phyloP scores from a whole-genome alignment of 2,329 filamentous ascomycete genomes.

The Blumeriella jaapii region DNA sequence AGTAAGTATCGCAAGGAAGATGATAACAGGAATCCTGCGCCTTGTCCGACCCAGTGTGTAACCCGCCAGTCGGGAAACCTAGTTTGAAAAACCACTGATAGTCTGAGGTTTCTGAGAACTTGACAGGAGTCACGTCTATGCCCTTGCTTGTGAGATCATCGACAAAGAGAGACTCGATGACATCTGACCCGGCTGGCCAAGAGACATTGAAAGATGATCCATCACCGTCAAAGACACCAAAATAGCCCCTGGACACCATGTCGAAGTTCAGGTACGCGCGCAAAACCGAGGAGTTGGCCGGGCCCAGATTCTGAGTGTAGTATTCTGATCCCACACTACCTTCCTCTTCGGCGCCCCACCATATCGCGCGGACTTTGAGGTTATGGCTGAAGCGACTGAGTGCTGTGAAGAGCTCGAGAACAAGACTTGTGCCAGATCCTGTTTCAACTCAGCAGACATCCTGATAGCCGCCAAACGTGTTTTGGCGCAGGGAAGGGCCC shows the following conservation, averaged over 20 bases:
- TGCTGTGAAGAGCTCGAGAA: slow-evolving; percentile 45
- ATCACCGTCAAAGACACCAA: slow-evolving; percentile 43
- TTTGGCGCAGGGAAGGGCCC: too few relatives aligned
- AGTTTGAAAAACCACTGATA: slow-evolving; percentile 10
- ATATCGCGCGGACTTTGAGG: slow-evolving; percentile 51
- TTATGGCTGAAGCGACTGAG: slow-evolving; percentile 35
- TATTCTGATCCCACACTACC: slow-evolving; percentile 48
- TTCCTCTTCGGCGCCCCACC: slow-evolving; percentile 53
- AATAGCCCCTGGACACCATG: slow-evolving; percentile 51
- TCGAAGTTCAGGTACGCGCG: slow-evolving; percentile 51
- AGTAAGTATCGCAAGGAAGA: slow-evolving; percentile 11
- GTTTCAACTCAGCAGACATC: too few relatives aligned
- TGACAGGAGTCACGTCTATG: slow-evolving; percentile 5
- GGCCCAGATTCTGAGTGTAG: slow-evolving; percentile 40
- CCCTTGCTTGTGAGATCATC: slow-evolving; percentile 11
- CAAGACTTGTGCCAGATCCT: slow-evolving; percentile 46
- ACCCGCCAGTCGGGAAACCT: slow-evolving; percentile 8
- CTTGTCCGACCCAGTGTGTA: slow-evolving; percentile 10
- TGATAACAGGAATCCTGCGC: slow-evolving; percentile 12
- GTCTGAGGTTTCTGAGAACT: slow-evolving; percentile 9
- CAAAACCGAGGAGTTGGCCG: slow-evolving; percentile 41
- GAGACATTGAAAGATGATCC: slow-evolving; percentile 41
- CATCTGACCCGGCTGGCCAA: slow-evolving; percentile 42
- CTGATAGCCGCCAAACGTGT: too few relatives aligned
- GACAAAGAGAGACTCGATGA: slow-evolving; percentile 41